Evolutionary conservation across 495 filamentous ascomycete genomes (phyloP).

Genomic region (Penicillium daleae): DNA sequence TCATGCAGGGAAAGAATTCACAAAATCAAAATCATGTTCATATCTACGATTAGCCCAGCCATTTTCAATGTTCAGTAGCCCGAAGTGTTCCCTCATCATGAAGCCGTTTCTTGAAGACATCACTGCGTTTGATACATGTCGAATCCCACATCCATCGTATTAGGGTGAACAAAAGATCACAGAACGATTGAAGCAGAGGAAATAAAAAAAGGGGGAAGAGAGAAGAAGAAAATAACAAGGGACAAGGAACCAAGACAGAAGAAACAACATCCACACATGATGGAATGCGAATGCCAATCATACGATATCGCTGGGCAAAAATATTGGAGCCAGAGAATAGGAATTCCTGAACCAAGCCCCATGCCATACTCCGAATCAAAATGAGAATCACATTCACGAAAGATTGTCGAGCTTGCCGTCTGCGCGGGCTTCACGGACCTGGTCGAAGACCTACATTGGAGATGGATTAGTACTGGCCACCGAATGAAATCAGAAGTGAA

Average conservation of each 20-base stretch:
- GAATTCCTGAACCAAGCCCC: not conserved
- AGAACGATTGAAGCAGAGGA: conserved; percentile 34
- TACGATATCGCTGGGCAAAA: conserved; percentile 26
- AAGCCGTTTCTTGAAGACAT: conserved; percentile 29
- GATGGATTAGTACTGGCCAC: conserved; percentile 24
- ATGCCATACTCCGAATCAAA: conserved; percentile 25
- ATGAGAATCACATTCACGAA: conserved; percentile 25
- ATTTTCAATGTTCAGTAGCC: conserved; percentile 35
- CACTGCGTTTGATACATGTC: conserved; percentile 41
- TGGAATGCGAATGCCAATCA: conserved; percentile 22
- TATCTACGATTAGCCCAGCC: conserved; percentile 39
- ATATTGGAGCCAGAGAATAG: not conserved
- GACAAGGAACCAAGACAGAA: conserved; percentile 11
- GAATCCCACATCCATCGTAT: conserved; percentile 49
- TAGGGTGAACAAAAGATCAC: conserved; percentile 56
- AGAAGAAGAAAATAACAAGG: conserved; percentile 13
- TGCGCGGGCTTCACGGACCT: conserved; percentile 80
- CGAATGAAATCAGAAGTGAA: conserved; percentile 8
- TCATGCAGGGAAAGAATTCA: conserved; percentile 4
- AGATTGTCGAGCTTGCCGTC: conserved; percentile 64
- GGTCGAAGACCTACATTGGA: conserved; percentile 76
- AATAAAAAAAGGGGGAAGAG: conserved; percentile 6
- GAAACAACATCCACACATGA: conserved; percentile 21
- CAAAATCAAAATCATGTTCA: conserved; percentile 26
- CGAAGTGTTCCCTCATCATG: conserved; percentile 28